Conservation (phyloP, 495 filamentous ascomycete species). For the Tirmania nivea region DNA sequence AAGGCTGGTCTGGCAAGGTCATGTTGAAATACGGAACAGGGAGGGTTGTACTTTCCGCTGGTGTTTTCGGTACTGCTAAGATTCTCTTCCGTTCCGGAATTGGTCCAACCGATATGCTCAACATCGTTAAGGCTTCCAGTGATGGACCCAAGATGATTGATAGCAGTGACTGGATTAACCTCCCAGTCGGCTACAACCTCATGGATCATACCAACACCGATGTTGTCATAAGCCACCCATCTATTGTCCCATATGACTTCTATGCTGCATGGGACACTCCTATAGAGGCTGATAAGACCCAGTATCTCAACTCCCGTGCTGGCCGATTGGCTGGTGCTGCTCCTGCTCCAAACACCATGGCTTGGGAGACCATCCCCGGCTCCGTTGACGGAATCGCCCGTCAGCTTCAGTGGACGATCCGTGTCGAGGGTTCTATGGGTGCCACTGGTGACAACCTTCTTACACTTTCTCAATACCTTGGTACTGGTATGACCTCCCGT, state of each 20-base stretch:
- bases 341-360: constrained; percentile 41
- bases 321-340: constrained; percentile 50
- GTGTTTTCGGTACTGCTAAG: constrained; percentile 52
- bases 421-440: constrained; percentile 33
- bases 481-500: constrained; percentile 37
- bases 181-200: constrained; percentile 54
- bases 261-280: constrained; percentile 34
- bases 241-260: constrained; percentile 42
- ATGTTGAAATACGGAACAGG: constrained; percentile 37
- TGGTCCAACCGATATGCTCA: constrained; percentile 39
- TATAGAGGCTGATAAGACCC: constrained; percentile 24
- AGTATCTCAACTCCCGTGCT: constrained; percentile 29
- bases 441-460: constrained; percentile 26
- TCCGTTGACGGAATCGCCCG: constrained; percentile 38
- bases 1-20: constrained; percentile 37
- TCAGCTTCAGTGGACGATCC: constrained; percentile 42
- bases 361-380: constrained; percentile 10
- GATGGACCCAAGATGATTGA: constrained; percentile 34
- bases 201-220: constrained; percentile 57
- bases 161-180: constrained; percentile 39
- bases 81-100: constrained; percentile 48
- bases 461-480: constrained; percentile 44
- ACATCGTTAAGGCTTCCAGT: constrained; percentile 28
- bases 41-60: constrained; percentile 45
- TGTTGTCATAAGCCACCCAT: constrained; percentile 37